Conservation (phyloP, 2,329 filamentous ascomycete genomes). For the Teratosphaeria epicoccoides region DNA sequence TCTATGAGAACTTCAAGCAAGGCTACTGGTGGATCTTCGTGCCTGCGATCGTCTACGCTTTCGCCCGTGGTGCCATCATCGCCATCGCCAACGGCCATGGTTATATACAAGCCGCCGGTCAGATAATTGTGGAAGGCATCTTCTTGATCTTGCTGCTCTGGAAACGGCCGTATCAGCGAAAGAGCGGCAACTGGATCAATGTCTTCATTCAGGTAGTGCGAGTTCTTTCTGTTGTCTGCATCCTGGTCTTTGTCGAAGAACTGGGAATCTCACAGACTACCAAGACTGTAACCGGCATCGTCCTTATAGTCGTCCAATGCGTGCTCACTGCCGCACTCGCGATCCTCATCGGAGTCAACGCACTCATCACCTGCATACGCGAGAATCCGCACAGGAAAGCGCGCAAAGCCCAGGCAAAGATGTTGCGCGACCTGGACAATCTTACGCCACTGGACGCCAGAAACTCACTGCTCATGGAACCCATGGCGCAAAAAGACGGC, state of each 20-base stretch:
- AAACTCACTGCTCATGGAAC: slow-evolving; percentile 71
- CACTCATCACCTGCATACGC: slow-evolving; percentile 68
- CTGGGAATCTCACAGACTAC: slow-evolving; percentile 83
- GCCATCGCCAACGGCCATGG: slow-evolving; percentile 79
- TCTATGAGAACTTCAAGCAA: slow-evolving; percentile 93
- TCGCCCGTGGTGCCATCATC: slow-evolving; percentile 76
- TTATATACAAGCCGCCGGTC: slow-evolving; percentile 65
- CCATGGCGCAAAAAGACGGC: slow-evolving; percentile 29
- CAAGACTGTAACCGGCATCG: slow-evolving; percentile 87
- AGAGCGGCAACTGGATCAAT: slow-evolving; percentile 85
- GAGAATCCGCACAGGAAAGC: slow-evolving; percentile 84
- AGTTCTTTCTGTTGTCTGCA: slow-evolving; percentile 76
- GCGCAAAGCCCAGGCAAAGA: slow-evolving; percentile 80
- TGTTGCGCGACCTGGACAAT: slow-evolving; percentile 57
- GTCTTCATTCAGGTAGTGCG: slow-evolving; percentile 83
- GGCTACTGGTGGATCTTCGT: slow-evolving; percentile 97
- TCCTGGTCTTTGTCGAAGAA: slow-evolving; percentile 88
- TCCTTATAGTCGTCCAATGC: slow-evolving; percentile 83
- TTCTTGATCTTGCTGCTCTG: slow-evolving; percentile 74
- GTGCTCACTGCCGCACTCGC: slow-evolving; percentile 71
- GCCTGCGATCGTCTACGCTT: slow-evolving; percentile 79
- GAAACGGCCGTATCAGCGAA: slow-evolving; percentile 76
- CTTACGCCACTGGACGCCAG: slow-evolving; percentile 80
- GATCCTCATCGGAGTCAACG: slow-evolving; percentile 81
- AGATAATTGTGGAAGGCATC: slow-evolving; percentile 68